Evolutionary conservation across 345 rosid genomes (phyloP).

Genomic region (Brassica carinata): DNA sequence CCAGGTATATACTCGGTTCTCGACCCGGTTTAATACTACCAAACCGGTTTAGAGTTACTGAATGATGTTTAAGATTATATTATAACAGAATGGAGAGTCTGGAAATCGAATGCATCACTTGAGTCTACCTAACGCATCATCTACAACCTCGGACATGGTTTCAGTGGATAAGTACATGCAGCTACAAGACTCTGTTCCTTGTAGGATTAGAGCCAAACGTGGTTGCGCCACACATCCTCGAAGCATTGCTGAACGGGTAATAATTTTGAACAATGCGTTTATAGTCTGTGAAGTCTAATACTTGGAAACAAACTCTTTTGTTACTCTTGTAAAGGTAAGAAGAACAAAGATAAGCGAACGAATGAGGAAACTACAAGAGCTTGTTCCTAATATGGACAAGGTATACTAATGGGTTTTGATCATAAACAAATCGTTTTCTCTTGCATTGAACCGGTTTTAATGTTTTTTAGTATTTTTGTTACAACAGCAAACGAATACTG

Average conservation of each 20-base stretch:
- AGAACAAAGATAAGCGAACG: conserved; percentile 94
- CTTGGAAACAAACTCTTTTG: neutral
- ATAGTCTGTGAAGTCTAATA: neutral
- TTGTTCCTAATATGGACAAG: conserved; percentile 98
- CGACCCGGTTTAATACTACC: conserved; percentile 10
- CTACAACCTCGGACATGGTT: conserved; percentile 52
- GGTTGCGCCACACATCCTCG: conserved; percentile 99
- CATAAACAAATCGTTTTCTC: neutral
- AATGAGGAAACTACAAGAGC: conserved; percentile 96
- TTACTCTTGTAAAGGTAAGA: conserved; percentile 63
- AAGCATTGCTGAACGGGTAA: conserved; percentile 97
- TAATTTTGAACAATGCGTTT: neutral
- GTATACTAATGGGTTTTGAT: conserved; percentile 39
- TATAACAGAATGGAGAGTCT: conserved; percentile 46
- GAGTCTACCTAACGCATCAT: conserved; percentile 67
- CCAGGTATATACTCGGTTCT: conserved; percentile 51
- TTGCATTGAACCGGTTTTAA: neutral
- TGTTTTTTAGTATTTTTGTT: neutral
- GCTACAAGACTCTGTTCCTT: conserved; percentile 90
- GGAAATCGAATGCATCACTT: conserved; percentile 60
- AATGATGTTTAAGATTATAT: conserved; percentile 6
- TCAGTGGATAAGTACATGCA: conserved; percentile 67
- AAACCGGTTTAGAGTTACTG: conserved; percentile 17
- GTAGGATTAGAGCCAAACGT: conserved; percentile 93
- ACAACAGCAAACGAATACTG: conserved; percentile 88